These are phyloP conservation scores for Candida tetrigidarum DNA, from an alignment of 1,139 yeast species.

Conservation along the genomic window DNA sequence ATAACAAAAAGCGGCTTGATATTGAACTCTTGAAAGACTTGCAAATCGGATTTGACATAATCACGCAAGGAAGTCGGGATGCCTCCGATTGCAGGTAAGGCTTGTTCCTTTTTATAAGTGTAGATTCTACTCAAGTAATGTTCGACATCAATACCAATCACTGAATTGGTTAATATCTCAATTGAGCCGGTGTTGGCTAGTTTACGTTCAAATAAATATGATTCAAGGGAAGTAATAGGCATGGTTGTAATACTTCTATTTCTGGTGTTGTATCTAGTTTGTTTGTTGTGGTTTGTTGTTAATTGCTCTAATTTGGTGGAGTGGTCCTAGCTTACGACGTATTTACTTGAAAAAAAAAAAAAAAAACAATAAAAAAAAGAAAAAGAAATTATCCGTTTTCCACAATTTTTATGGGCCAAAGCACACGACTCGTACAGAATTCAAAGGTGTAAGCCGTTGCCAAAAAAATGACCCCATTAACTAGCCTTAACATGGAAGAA, in stretches of 20 bases:
- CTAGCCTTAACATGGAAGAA: no score
- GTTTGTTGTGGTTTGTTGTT: background rate
- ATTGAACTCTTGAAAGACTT: slow-evolving; percentile 59
- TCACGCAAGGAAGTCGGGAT: slow-evolving; percentile 68
- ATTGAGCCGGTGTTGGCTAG: slow-evolving; percentile 66
- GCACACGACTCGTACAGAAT: background rate
- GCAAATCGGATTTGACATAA: slow-evolving; percentile 64
- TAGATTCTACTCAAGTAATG: slow-evolving; percentile 71
- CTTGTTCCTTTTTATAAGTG: slow-evolving; percentile 69
- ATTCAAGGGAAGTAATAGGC: slow-evolving; percentile 73
- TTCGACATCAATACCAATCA: slow-evolving; percentile 84
- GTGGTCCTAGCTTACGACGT: background rate
- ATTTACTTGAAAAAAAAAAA: background rate
- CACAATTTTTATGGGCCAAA: background rate
- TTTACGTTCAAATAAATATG: slow-evolving; percentile 70
- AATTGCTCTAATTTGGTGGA: no score
- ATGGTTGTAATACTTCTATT: slow-evolving; percentile 20
- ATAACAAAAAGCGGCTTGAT: slow-evolving; percentile 81
- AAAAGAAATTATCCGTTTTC: no score
- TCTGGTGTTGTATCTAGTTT: background rate
- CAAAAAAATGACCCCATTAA: no score
- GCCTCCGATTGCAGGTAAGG: slow-evolving; percentile 82
- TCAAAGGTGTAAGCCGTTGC: no score
- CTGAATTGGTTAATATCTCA: slow-evolving; percentile 67
- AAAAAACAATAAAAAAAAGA: background rate